Base-by-base conservation (phyloP, 495 filamentous ascomycete species). In the Baudoinia panamericana region DNA sequence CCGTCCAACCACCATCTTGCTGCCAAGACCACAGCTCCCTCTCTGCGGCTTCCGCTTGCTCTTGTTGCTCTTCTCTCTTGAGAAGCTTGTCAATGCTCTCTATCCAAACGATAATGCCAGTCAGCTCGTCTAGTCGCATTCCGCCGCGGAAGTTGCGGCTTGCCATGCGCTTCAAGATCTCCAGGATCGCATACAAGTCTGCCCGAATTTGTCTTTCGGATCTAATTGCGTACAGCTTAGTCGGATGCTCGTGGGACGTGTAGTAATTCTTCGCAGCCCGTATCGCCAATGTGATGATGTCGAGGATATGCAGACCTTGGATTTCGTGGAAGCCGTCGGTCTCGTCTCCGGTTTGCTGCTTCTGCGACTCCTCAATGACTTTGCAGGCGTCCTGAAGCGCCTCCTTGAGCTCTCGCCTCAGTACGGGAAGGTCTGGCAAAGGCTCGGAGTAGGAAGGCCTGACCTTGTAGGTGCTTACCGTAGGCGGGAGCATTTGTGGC, bases 191-290 rank as follows among this genome's bases (percentile, higher is more conserved):
- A 28, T 94, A 72, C 12, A 96, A 68, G 41, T 95, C 90, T 45
- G 72, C 65, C 21, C 86, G 73, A 28, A 95, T 80, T 26, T 77
- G 65, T 27, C 80, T 80, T 54, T 95, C 86, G 1, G 78, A 78
- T 52, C 80, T 84, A 64, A 95, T 85, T 25, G 73, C 64, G 45
- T 84, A 81, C n/a, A 95, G 64, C 18, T 82, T 77, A 41, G 84
- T 76, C 5, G 86, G 82, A 16, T 79, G 65, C 52, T 85, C 75
- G 55, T 95, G 86, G 1, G 80, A 63, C 5, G 85, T 93, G 61
- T 95, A 96, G 63, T 95, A 97, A 30, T 86, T 77, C 56, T 86
- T 93, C 24, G 90, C 90, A 5, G 92, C 87, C 24, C 84, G 78
- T 43, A 97, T 94, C 11, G 87, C 87, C 30, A 95, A 67, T 3